phyloP scores from a whole-genome alignment of 2,329 filamentous ascomycete species.

The Nannizziopsis barbatae region DNA sequence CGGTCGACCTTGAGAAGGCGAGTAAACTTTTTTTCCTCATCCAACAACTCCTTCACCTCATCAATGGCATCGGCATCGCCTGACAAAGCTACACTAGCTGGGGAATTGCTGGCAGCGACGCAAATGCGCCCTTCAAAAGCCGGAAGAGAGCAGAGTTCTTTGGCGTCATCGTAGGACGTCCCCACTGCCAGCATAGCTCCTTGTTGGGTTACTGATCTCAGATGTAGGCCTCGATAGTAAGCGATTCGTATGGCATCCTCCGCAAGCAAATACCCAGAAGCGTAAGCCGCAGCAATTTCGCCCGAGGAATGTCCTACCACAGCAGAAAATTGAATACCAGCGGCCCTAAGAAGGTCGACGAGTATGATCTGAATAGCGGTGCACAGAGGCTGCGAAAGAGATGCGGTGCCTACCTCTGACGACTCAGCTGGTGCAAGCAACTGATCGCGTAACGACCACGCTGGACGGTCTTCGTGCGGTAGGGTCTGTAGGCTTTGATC shows the following conservation, averaged over 20 bases:
- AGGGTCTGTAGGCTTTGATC: not conserved
- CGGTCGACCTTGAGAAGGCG: slow-evolving; percentile 32
- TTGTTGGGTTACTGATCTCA: slow-evolving; percentile 19
- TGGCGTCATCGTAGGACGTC: slow-evolving; percentile 27
- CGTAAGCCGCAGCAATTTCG: slow-evolving; percentile 43
- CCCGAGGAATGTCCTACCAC: slow-evolving; percentile 41
- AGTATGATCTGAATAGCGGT: slow-evolving; percentile 15
- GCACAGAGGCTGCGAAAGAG: slow-evolving; percentile 15
- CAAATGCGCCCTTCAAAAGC: slow-evolving; percentile 22
- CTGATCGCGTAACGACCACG: slow-evolving; percentile 14
- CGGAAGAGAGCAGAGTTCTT: slow-evolving; percentile 20
- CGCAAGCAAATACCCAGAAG: slow-evolving; percentile 35
- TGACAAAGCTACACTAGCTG: slow-evolving; percentile 35
- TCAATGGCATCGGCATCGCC: slow-evolving; percentile 32
- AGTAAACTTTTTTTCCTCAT: slow-evolving; percentile 29
- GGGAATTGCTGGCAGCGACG: slow-evolving; percentile 33
- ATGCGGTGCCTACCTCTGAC: not conserved
- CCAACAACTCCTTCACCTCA: slow-evolving; percentile 22
- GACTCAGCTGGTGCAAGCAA: slow-evolving; percentile 8
- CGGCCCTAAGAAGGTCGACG: slow-evolving; percentile 14
- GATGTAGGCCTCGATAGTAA: slow-evolving; percentile 37
- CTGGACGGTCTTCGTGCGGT: slow-evolving; percentile 3
- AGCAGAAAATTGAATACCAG: slow-evolving; percentile 25
- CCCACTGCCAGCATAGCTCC: slow-evolving; percentile 43
- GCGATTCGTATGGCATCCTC: slow-evolving; percentile 35